Percentiles rank a stretch among this genome's conserved stretches.
Evolutionary conservation across 2,329 filamentous ascomycete genomes (phyloP).

Genomic region (Arthrobotrys entomopaga): DNA sequence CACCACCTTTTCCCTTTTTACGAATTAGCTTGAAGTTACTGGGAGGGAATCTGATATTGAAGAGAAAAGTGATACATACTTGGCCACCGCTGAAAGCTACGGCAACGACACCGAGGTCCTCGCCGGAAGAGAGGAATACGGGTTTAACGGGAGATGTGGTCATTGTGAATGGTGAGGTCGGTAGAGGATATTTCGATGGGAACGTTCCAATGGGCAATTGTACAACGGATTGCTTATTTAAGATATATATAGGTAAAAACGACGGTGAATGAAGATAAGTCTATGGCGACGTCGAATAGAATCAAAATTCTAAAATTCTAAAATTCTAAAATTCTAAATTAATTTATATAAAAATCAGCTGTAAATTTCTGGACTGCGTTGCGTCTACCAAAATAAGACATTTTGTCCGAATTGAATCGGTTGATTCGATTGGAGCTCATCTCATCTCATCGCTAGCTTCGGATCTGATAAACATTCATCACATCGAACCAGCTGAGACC

Average conservation of each 20-base stretch:
- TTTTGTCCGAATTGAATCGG: too few species aligned
- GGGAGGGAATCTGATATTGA: conserved; percentile 54
- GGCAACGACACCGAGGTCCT: conserved; percentile 88
- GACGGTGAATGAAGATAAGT: too few species aligned
- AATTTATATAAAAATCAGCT: not conserved
- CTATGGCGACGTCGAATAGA: not conserved
- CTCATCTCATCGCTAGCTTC: conserved; percentile 24
- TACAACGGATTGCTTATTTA: too few species aligned
- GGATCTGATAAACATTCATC: conserved; percentile 45
- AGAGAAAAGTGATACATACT: conserved; percentile 67
- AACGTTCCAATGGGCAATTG: too few species aligned
- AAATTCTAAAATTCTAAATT: not conserved
- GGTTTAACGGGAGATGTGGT: conserved; percentile 70
- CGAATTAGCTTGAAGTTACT: too few species aligned
- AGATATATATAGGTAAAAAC: too few species aligned
- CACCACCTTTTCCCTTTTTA: conserved; percentile 82
- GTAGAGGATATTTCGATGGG: not conserved
- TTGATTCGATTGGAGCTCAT: not conserved
- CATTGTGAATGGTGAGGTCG: conserved; percentile 59
- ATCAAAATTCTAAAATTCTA: not conserved
- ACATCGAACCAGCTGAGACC: conserved; percentile 11
- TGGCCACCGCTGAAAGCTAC: conserved; percentile 97
- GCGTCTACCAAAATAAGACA: conserved; percentile 17
- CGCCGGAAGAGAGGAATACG: conserved; percentile 81
- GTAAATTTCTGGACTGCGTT: conserved; percentile 12